A percentile compares a stretch with the other conserved stretches of the same genome.
phyloP scores from a whole-genome alignment of 2,329 filamentous ascomycete species.

The Triangularia setosa region DNA sequence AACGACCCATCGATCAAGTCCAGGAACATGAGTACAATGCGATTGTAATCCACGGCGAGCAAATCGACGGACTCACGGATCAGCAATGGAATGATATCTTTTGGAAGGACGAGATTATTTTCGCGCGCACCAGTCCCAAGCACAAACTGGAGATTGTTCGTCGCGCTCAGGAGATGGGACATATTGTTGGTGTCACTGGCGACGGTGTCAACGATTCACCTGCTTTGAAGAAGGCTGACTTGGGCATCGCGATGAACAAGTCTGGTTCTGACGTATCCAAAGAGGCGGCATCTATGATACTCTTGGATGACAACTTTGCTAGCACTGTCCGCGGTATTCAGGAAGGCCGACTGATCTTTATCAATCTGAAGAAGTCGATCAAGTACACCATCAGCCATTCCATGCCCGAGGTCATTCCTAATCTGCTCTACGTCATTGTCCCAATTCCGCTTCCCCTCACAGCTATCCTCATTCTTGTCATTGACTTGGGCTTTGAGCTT shows the following conservation, averaged over 20 bases:
- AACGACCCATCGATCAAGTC: conserved; percentile 17
- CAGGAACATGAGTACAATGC: conserved; percentile 22
- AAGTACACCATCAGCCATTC: conserved; percentile 20
- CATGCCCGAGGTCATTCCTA: conserved; percentile 20
- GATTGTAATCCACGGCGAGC: conserved; percentile 51
- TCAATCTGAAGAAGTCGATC: conserved; percentile 20
- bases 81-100: conserved; percentile 45
- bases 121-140: conserved; percentile 64
- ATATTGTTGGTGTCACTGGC: conserved; percentile 67
- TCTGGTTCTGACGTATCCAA: conserved; percentile 63
- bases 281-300: conserved; percentile 35
- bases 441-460: conserved; percentile 19
- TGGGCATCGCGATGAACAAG: conserved; percentile 62
- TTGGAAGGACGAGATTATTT: conserved; percentile 57
- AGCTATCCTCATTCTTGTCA: conserved; percentile 19
- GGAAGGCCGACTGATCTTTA: conserved; percentile 20
- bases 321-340: conserved; percentile 17
- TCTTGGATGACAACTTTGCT: conserved; percentile 23
- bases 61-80: conserved; percentile 51
- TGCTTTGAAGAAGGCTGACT: conserved; percentile 59
- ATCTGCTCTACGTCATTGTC: conserved; percentile 18
- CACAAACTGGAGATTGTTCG: conserved; percentile 68
- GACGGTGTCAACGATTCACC: conserved; percentile 68
- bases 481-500: conserved; percentile 19
- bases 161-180: conserved; percentile 42